Base-by-base conservation (phyloP, 768 basidiomycete species). In the Omphalotus guepiniiformis region DNA sequence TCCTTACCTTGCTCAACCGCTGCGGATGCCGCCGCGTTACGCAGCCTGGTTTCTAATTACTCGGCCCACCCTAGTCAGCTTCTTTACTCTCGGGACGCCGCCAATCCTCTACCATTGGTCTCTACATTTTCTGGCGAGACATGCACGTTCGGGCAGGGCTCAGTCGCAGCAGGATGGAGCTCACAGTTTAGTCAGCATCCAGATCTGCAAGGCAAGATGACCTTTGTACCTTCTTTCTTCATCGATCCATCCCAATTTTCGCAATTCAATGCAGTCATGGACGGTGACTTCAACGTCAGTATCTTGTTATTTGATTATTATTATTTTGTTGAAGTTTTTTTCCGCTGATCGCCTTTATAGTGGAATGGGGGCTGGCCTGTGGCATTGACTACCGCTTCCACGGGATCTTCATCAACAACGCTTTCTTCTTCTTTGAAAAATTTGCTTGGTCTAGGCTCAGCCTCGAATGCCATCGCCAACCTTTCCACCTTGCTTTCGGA, bases 311-410 rank as follows among this genome's bases (percentile, higher is more conserved):
- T 8, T 1, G 22, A 46, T 15, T 18, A 19, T 30, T 43, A 47
- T 13, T 42, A n/a, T 49, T 49, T 29, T 49, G 47, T 39, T 12
- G 35, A 18, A n/a, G n/a, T n/a, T n/a, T n/a, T n/a, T n/a, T n/a
- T n/a, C n/a, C 49, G 53, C 41, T 59, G 50, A 50, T 9, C 22
- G 39, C 29, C 16, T 50, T 18, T 23, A n/a, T 39, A 85, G 80
- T 93, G 85, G 85, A 88, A 93, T 60, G 75, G 76, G 22, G 90
- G 72, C 29, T 93, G 90, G 90, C 88, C 90, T 2, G 73, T 74
- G 50, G 62, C 83, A 62, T 62, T 86, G 9, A 83, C 72, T 3
- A 62, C 67, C 7, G 58, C 63, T 22, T 72, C 70, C 44, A 70
- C 68, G 54, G 62, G n/a, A 57, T 64, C 42, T 27, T 66, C 44